A percentile compares a stretch with the other conserved stretches of the same genome.
Evolutionary conservation across 2,329 filamentous ascomycete genomes (phyloP).

Genomic region (Blumeria graminis): DNA sequence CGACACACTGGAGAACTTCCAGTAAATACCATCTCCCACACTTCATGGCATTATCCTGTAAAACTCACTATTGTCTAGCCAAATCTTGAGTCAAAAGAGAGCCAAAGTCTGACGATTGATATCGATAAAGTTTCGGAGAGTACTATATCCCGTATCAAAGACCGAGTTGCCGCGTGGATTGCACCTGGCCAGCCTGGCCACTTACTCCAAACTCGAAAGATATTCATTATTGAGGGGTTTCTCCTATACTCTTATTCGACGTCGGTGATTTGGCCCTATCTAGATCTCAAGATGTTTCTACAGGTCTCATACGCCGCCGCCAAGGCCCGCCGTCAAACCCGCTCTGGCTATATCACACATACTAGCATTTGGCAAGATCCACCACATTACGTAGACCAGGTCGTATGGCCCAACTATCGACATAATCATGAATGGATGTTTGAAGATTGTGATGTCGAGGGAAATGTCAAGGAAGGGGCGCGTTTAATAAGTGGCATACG

Average conservation of each 20-base stretch:
- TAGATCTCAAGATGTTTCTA: constrained; percentile 62
- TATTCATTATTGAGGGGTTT: constrained; percentile 75
- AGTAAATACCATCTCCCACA: constrained; percentile 19
- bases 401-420: constrained; percentile 93
- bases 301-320: constrained; percentile 40
- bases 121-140: constrained; percentile 24
- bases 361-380: constrained; percentile 93
- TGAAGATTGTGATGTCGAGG: constrained; percentile 36
- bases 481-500: constrained; percentile 25
- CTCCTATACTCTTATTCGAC: constrained; percentile 45
- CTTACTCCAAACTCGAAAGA: constrained; percentile 15
- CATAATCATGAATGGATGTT: constrained; percentile 65
- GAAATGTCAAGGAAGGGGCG: constrained; percentile 23
- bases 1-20: constrained; percentile 40
- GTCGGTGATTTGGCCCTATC: constrained; percentile 25
- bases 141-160: constrained; percentile 22
- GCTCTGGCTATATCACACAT: constrained; percentile 55
- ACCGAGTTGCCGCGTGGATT: constrained; percentile 24
- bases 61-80: constrained; percentile 16
- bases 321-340: constrained; percentile 38
- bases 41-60: constrained; percentile 5
- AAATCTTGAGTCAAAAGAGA: constrained; percentile 30
- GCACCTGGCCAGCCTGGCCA: constrained; percentile 22
- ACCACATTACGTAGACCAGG: constrained; percentile 73
- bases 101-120: constrained; percentile 33